Percentiles rank a stretch among this genome's conserved stretches.
Evolutionary conservation across 108 stramenopile species (phyloP).

Genomic region (Cylindrotheca fusiformis): DNA sequence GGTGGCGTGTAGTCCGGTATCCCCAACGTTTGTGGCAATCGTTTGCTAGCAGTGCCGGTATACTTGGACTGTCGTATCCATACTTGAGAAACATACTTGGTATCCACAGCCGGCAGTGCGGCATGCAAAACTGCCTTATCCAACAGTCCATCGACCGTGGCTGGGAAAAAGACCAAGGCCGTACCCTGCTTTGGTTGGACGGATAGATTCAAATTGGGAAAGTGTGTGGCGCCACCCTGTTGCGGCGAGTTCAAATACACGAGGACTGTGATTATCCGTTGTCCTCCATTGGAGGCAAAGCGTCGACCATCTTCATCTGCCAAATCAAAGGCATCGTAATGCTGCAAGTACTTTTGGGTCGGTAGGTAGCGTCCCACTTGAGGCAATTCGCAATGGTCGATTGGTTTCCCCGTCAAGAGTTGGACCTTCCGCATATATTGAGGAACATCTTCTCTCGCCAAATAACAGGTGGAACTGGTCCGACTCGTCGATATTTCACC

Average conservation of each 20-base stretch:
- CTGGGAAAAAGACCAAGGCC: slow-evolving; percentile 96
- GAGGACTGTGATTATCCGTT: slow-evolving; percentile 90
- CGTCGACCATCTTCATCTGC: slow-evolving; percentile 74
- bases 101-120: slow-evolving; percentile 83
- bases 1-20: slow-evolving; percentile 26
- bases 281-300: slow-evolving; percentile 89
- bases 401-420: slow-evolving; percentile 78
- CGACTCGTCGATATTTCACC: slow-evolving; percentile 80
- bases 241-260: slow-evolving; percentile 90
- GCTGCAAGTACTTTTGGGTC: slow-evolving; percentile 79
- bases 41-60: slow-evolving; percentile 70
- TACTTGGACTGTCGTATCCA: slow-evolving; percentile 93
- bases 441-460: slow-evolving; percentile 81
- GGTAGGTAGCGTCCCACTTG: slow-evolving; percentile 90
- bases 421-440: slow-evolving; percentile 76
- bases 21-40: slow-evolving; percentile 62
- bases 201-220: slow-evolving; percentile 80
- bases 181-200: slow-evolving; percentile 76
- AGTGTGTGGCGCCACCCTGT: slow-evolving; percentile 86
- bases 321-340: slow-evolving; percentile 91
- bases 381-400: slow-evolving; percentile 85
- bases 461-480: slow-evolving; percentile 79
- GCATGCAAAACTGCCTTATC: slow-evolving; percentile 91
- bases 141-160: slow-evolving; percentile 86
- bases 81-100: slow-evolving; percentile 96